These are phyloP conservation scores for Ehretia macrophylla DNA, from an alignment of 257 asterid genomes.

Conservation along the genomic window DNA sequence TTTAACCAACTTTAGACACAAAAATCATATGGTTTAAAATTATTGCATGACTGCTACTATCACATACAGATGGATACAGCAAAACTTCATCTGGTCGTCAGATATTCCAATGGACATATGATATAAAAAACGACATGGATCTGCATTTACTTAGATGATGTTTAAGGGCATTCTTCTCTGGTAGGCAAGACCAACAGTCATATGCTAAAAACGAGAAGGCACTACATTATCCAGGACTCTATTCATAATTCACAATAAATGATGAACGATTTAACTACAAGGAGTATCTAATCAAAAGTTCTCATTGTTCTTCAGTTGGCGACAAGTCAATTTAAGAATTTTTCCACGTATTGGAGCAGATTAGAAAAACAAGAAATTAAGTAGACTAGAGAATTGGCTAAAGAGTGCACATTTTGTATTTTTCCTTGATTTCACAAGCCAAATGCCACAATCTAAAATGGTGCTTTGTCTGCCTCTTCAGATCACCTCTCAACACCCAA, in stretches of 20 bases:
- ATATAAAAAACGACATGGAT: too few species aligned
- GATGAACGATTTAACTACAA: background rate
- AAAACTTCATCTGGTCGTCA: too few species aligned
- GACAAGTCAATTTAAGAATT: background rate
- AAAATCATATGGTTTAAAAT: background rate
- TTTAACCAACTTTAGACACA: background rate
- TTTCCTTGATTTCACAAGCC: too few species aligned
- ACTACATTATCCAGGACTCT: background rate
- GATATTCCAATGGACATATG: too few species aligned
- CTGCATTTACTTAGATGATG: too few species aligned
- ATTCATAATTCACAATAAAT: background rate
- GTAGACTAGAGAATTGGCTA: background rate
- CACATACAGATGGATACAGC: background rate
- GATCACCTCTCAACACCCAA: too few species aligned
- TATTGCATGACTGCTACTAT: background rate
- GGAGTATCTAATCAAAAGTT: background rate
- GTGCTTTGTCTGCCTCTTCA: too few species aligned
- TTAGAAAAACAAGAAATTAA: background rate
- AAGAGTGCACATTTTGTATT: background rate
- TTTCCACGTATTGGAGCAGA: background rate
- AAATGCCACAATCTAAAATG: too few species aligned
- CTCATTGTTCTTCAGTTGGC: background rate
- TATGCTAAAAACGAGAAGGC: background rate
- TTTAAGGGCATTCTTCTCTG: too few species aligned
- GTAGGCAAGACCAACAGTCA: too few species aligned